Conservation (phyloP, 2,329 filamentous ascomycete genomes). For the Coniochaeta sp. region DNA sequence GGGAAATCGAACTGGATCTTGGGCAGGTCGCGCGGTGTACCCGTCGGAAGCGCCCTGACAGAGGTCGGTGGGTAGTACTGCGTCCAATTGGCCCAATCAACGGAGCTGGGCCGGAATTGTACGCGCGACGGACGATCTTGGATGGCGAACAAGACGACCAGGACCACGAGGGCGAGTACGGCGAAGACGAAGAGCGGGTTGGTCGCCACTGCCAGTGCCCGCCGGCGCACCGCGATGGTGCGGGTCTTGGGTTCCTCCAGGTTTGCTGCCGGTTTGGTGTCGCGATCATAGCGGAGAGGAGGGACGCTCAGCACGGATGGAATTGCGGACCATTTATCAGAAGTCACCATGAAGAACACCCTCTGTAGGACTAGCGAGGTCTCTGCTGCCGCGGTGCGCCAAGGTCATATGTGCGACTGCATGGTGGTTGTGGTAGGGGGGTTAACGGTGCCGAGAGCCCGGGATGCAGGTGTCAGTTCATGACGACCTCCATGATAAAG, state of each 20-base stretch:
- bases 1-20: slow-evolving; percentile 33
- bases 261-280: not conserved
- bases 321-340: not conserved
- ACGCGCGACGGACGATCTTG: not conserved
- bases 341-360: too few species aligned
- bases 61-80: slow-evolving; percentile 7
- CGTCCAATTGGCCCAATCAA: not conserved
- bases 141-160: not conserved
- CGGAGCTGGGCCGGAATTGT: not conserved
- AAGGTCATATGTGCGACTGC: not conserved
- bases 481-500: not conserved
- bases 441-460: not conserved
- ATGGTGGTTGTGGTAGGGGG: not conserved
- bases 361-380: not conserved
- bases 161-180: not conserved
- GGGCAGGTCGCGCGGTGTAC: slow-evolving; percentile 18
- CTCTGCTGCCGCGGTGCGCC: not conserved
- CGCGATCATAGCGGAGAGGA: not conserved
- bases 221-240: not conserved
- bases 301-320: not conserved
- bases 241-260: not conserved
- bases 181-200: not conserved
- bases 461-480: not conserved
- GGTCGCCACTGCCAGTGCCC: not conserved
- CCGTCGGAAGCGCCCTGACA: slow-evolving; percentile 21